Percentiles rank a stretch among this genome's conserved stretches.
These are phyloP conservation scores for Vanrija pseudolonga DNA, from an alignment of 1,284 basidiomycete genomes.

Conservation along the genomic window DNA sequence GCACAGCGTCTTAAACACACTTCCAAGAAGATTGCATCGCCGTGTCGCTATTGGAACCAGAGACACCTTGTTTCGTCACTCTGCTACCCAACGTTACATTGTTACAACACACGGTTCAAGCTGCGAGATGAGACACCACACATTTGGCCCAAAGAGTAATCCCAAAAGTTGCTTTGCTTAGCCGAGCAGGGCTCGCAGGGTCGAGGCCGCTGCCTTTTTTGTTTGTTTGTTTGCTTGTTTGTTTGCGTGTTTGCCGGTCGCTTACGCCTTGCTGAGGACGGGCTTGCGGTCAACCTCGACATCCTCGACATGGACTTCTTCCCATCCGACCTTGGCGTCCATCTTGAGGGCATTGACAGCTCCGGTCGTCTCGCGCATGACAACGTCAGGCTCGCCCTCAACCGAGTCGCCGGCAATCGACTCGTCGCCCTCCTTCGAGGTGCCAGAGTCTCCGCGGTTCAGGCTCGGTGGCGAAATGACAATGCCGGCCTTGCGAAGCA, in stretches of 20 bases:
- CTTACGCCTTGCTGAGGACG: not conserved
- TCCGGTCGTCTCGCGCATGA: constrained; percentile 9
- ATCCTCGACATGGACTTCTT: constrained; percentile 13
- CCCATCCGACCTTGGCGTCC: constrained; percentile 4
- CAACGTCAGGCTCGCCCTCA: constrained; percentile 4
- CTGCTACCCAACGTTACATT: too few species aligned
- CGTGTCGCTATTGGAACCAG: too few species aligned
- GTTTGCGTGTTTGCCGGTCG: too few species aligned
- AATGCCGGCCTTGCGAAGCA: constrained; percentile 28
- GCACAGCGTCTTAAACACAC: too few species aligned
- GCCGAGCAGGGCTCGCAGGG: too few species aligned
- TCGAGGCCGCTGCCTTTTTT: not conserved
- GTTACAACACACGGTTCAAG: too few species aligned
- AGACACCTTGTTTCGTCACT: too few species aligned
- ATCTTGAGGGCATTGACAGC: constrained; percentile 8
- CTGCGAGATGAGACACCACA: too few species aligned
- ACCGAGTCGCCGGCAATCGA: constrained; percentile 7
- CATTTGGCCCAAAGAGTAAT: too few species aligned
- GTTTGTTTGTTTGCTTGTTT: not conserved
- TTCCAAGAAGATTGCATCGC: too few species aligned
- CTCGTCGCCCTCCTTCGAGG: constrained; percentile 3
- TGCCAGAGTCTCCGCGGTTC: not conserved
- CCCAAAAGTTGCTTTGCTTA: too few species aligned
- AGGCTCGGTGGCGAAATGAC: not conserved
- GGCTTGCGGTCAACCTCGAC: constrained; percentile 15